Evolutionary conservation across 169 alveolate genomes (phyloP).

Genomic region (Condylostoma magnum): DNA sequence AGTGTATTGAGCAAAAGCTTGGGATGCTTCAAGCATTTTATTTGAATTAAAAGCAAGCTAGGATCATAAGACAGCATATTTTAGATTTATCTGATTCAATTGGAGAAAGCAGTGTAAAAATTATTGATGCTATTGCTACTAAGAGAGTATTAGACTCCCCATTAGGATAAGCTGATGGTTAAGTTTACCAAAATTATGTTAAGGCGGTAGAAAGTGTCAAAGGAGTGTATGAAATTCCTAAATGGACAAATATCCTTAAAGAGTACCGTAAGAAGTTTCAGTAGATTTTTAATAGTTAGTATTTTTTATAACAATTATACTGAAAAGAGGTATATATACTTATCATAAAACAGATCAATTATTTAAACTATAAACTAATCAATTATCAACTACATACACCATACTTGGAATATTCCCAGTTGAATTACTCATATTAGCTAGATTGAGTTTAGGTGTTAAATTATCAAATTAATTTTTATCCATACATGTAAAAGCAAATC

Average conservation of each 20-base stretch:
- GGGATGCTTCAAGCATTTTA: background rate
- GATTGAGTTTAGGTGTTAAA: too few relatives aligned
- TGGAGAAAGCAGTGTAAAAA: background rate
- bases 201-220: constrained; percentile 9
- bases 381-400: too few relatives aligned
- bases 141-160: background rate
- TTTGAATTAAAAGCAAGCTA: background rate
- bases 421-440: too few relatives aligned
- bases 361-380: too few relatives aligned
- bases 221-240: constrained; percentile 6
- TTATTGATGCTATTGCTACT: constrained; percentile 24
- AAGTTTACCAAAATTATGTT: background rate
- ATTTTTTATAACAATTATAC: too few relatives aligned
- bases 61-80: background rate
- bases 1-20: background rate
- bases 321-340: too few relatives aligned
- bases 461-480: too few relatives aligned
- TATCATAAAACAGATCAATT: too few relatives aligned
- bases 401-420: too few relatives aligned
- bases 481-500: too few relatives aligned
- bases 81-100: constrained; percentile 10
- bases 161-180: constrained; percentile 10
- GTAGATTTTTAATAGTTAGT: too few relatives aligned
- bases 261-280: too few relatives aligned
- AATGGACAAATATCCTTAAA: background rate